A percentile compares a stretch with the other conserved stretches of the same genome.
phyloP scores from a whole-genome alignment of 148 eudicot genomes.

The Chenopodium suecicum region DNA sequence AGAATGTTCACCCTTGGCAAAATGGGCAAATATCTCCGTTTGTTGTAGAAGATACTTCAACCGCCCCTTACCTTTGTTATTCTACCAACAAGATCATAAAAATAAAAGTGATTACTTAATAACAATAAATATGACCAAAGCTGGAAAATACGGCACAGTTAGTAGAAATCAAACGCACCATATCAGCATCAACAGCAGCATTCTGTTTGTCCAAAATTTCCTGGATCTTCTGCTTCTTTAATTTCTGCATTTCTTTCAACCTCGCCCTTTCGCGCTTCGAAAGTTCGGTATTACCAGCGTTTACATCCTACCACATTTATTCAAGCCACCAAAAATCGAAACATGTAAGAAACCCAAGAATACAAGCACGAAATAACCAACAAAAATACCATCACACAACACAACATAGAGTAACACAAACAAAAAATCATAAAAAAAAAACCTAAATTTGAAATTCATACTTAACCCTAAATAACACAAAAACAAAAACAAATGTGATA shows the following conservation, averaged over 20 bases:
- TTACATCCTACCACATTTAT: conserved; percentile 42
- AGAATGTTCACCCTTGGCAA: conserved; percentile 86
- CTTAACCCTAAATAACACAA: conserved; percentile 14
- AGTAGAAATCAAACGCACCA: conserved; percentile 45
- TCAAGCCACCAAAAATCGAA: background rate
- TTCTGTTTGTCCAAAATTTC: conserved; percentile 78
- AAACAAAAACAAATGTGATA: background rate
- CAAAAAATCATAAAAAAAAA: background rate
- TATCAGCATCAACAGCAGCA: conserved; percentile 91
- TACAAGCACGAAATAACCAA: background rate
- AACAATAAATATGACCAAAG: background rate
- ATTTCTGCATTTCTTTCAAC: conserved; percentile 77
- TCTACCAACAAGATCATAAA: conserved; percentile 36
- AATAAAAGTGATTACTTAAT: conserved; percentile 5
- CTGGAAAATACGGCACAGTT: background rate
- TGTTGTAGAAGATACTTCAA: conserved; percentile 91
- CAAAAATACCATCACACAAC: too few relatives aligned
- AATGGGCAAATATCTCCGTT: conserved; percentile 95
- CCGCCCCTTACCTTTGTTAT: conserved; percentile 91
- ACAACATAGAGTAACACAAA: background rate
- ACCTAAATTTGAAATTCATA: too few relatives aligned
- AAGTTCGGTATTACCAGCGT: conserved; percentile 46
- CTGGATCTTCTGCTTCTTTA: conserved; percentile 85
- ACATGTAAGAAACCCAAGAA: background rate
- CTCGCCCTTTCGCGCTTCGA: conserved; percentile 75